Base-by-base conservation (phyloP, 257 asterid genomes). In the Cordia subcordata region DNA sequence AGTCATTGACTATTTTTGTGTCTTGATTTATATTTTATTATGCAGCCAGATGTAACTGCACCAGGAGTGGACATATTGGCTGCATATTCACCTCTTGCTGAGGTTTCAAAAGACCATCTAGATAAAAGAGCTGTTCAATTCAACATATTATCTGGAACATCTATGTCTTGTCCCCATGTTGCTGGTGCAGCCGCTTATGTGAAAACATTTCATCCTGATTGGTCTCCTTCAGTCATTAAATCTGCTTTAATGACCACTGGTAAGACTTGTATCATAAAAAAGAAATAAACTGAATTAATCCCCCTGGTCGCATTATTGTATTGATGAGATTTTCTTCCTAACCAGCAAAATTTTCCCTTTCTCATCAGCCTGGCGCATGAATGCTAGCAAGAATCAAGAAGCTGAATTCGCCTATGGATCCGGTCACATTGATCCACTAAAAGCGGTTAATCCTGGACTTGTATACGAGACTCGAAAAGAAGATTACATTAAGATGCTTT, bases 171-270 rank as follows among this genome's bases (percentile, higher is more conserved):
- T 22, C 75, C 75, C 38, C 75, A 70, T 58, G 66, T 57, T 21
- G 14, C 70, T 3, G 75, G 70, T 14, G 66, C 52, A 5, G 75
- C 70, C 11, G 75, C 63, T 47, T 70, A 57, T 58, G 70, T 70
- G 13, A 70, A 70, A 64, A 63, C 75, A 8, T 19, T 20, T 6
- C 70, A 63, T 52, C 75, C 75, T 4, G 22, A 15, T 4, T 70
- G 75, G 75, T 70, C 75, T 19, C 70, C 75, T 18, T 57, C 75
- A 1, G 75, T 66, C 8, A 57, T 63, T 56, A 70, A 70, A 33
- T 70, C 75, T 27, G 70, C 75, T 11, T 33, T 70, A 15, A 70
- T 70, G 75, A 70, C 75, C 33, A 63, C 75, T 0, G 74, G 74
- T 68, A 55, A 39, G 35, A 27, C n/a, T n/a, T n/a, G n/a, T n/a